Evolutionary conservation across 2,329 filamentous ascomycete genomes (phyloP), one percentile per base, ranked within the genome.

Genomic region (Westerdykella ornata): DNA sequence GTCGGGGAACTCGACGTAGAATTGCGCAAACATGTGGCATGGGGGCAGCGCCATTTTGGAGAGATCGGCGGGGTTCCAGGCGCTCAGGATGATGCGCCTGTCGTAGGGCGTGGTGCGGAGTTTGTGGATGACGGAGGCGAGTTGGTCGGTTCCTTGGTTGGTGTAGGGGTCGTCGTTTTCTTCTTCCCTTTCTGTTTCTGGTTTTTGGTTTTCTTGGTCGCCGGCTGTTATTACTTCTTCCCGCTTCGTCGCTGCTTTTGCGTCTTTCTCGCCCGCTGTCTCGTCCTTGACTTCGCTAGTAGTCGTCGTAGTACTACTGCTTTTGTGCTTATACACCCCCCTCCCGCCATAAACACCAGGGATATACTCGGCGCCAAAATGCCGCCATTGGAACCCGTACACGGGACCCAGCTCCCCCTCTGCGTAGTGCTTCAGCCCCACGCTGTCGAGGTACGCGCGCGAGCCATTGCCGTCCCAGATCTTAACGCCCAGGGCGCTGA

Each of bases 401-500:
- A 97, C 89, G 20, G 92, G 92, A 1, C 92, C 92, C 0, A 98
- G 74, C 60, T 98, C 92, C 50, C 92, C 92, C 15, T 82, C 85
- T 39, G 80, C 86, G 45, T 90, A 86, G 62, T 95, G 81, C 0
- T 75, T 73, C 5, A 97, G 77, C 0, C 90, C 90, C 1, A 92
- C 77, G 48, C 74, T 82, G 71, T 98, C 90, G 29, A 98, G 84
- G 65, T 85, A 97, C 59, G 82, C 84, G 55, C 92, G 85, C 35
- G 83, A 88, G 33, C 90, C 92, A 63, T 98, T 98, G 56, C 89
- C 90, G 63, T 98, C 92, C 92, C 92, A 98, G 64, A 98, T 98
- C 68, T 94, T 94, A 58, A 98, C 82, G 20, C 88, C 88, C 1
- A 82, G 81, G 11, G 82, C 81, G 45, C 80, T 82, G 3, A 98